These are phyloP conservation scores for Talaromyces sp. DNA, from an alignment of 2,329 filamentous ascomycete species.

Conservation along the genomic window DNA sequence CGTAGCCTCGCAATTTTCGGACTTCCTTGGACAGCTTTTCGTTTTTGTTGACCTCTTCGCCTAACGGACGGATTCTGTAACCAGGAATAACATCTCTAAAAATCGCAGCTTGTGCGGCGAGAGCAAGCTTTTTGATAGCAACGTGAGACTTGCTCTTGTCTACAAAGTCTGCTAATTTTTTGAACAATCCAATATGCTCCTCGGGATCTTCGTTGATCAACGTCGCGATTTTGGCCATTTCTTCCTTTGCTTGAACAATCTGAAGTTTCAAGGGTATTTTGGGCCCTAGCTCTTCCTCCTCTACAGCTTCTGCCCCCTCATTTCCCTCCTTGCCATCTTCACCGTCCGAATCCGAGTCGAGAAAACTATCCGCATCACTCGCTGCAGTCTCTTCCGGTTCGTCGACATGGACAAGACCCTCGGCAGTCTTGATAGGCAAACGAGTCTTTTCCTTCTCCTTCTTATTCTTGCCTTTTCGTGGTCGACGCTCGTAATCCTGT, in stretches of 20 bases:
- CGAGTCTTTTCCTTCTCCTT: slow-evolving; percentile 71
- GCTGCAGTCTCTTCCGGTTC: slow-evolving; percentile 41
- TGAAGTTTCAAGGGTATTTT: slow-evolving; percentile 73
- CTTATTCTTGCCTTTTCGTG: slow-evolving; percentile 71
- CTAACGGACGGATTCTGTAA: slow-evolving; percentile 82
- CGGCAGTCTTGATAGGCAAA: slow-evolving; percentile 81
- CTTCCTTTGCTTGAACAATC: slow-evolving; percentile 83
- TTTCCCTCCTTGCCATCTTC: slow-evolving; percentile 53
- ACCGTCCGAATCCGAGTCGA: slow-evolving; percentile 48
- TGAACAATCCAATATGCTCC: slow-evolving; percentile 78
- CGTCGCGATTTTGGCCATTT: slow-evolving; percentile 77
- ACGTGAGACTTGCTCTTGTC: slow-evolving; percentile 55
- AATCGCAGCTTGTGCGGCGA: slow-evolving; percentile 82
- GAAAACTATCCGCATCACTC: slow-evolving; percentile 62
- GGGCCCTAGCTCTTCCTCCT: slow-evolving; percentile 49
- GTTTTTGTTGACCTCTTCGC: slow-evolving; percentile 66
- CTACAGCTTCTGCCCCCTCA: slow-evolving; percentile 43
- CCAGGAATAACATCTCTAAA: slow-evolving; percentile 97
- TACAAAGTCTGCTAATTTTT: slow-evolving; percentile 70
- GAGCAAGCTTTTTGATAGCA: slow-evolving; percentile 77
- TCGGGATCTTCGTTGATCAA: slow-evolving; percentile 89
- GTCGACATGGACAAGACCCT: slow-evolving; percentile 64
- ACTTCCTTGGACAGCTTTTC: slow-evolving; percentile 92
- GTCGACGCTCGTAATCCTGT: slow-evolving; percentile 80
- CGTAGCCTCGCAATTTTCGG: slow-evolving; percentile 73